These are phyloP conservation scores for Salvia splendens DNA, from an alignment of 257 asterid species.

Conservation along the genomic window DNA sequence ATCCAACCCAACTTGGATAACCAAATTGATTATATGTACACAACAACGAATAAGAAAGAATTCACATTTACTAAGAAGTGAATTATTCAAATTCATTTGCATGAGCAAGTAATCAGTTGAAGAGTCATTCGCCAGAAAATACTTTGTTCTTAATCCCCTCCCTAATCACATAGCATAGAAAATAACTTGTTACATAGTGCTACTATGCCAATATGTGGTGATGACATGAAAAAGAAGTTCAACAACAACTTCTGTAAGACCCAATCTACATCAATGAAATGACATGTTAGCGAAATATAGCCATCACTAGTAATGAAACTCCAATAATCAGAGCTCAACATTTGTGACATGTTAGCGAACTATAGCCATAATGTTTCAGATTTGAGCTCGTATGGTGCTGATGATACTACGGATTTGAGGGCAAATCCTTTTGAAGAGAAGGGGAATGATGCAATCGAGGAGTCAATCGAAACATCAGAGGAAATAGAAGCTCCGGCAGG, in stretches of 20 bases:
- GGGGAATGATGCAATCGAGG: no score
- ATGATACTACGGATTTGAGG: no score
- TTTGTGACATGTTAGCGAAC: no score
- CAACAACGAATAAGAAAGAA: neutral
- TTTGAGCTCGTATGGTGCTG: no score
- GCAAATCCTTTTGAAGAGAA: no score
- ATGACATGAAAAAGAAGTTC: neutral
- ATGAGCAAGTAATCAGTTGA: neutral
- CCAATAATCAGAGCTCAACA: constrained; percentile 15
- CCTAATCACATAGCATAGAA: neutral
- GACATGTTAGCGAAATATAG: neutral
- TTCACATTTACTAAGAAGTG: neutral
- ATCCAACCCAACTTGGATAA: neutral
- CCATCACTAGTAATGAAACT: neutral
- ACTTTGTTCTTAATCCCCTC: constrained; percentile 3
- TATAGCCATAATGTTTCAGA: no score
- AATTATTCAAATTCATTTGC: neutral
- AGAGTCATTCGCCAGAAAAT: neutral
- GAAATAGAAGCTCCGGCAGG: no score
- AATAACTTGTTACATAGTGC: neutral
- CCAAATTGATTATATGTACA: neutral
- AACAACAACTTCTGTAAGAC: neutral
- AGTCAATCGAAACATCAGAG: no score
- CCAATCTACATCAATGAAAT: constrained; percentile 3
- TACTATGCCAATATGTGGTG: neutral